phyloP scores from a whole-genome alignment of 208 protist species.

The Acanthamoeba sp. region DNA sequence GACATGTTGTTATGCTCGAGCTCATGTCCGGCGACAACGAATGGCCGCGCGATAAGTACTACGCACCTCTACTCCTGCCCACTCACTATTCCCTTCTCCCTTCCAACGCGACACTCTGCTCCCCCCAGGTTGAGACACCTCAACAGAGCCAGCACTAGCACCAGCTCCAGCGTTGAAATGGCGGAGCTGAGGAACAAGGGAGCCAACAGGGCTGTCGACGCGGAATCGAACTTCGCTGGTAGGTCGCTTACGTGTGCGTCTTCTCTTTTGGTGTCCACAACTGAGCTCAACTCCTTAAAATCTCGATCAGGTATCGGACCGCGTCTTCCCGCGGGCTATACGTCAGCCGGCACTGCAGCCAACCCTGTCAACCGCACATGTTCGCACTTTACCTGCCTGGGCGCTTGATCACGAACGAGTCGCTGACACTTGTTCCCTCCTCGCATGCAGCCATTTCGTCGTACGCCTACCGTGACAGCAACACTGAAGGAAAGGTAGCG shows the following conservation, averaged over 20 bases:
- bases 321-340: not conserved
- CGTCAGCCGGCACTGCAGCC: not conserved
- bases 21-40: not conserved
- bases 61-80: not conserved
- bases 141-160: not conserved
- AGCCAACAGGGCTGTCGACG: not conserved
- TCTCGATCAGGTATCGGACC: not conserved
- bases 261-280: too few species aligned
- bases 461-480: not conserved
- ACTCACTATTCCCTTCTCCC: not conserved
- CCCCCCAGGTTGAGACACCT: not conserved
- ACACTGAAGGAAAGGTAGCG: too few species aligned
- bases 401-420: too few species aligned
- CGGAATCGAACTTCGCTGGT: not conserved
- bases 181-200: not conserved
- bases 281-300: too few species aligned
- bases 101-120: not conserved
- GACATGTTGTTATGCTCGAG: not conserved
- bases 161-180: not conserved
- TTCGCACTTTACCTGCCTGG: too few species aligned
- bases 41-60: conserved; percentile 3
- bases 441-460: too few species aligned
- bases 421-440: too few species aligned
- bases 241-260: not conserved
- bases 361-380: not conserved